Base-by-base conservation (phyloP, 208 protist species). In the Trypanosoma congolense region DNA sequence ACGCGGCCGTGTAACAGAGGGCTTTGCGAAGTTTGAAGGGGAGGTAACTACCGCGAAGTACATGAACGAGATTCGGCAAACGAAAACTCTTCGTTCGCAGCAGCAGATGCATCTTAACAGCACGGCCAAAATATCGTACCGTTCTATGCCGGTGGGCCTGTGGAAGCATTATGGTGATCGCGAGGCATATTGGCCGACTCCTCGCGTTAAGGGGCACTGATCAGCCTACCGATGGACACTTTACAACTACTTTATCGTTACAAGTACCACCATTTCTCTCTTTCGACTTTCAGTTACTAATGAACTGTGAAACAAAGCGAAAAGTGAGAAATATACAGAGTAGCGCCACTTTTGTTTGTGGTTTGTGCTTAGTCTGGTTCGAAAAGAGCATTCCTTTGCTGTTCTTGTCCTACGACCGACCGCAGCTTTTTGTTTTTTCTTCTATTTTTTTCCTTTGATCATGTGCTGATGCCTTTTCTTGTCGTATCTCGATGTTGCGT, bases 101-200 rank as follows among this genome's bases (percentile, higher is more conserved):
- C 50, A 83, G 58, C 82, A 95, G 69, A 92, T 95, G 88, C 84
- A 95, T 57, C 65, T 92, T 24, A 92, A 92, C 70, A 84, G 81
- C 16, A 90, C 83, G 0, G 79, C 81, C 25, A 89, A 88, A 53
- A 92, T 95, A 55, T 89, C 86, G 63, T 95, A 90, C 65, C 77
- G 82, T 43, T 90, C 88, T 3, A 92, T 92, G 84, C 88, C 88
- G 10, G 71, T 79, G 1, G 88, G 88, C 0, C 59, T 95, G 66
- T 92, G 76, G 80, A 95, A 95, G 69, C 69, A 63, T 16, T 95
- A 95, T 65, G 84, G 84, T 0, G 58, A 82, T 63, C 61, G 59
- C 30, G 72, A 91, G 1, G 84, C 77, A 12, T 84, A 84, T 56
- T 89, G 77, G 80, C 77, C 75, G 0, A 95, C 84, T 8, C 61